Evolutionary conservation across 2,329 filamentous ascomycete species (phyloP).

Genomic region (Botryotinia convoluta): DNA sequence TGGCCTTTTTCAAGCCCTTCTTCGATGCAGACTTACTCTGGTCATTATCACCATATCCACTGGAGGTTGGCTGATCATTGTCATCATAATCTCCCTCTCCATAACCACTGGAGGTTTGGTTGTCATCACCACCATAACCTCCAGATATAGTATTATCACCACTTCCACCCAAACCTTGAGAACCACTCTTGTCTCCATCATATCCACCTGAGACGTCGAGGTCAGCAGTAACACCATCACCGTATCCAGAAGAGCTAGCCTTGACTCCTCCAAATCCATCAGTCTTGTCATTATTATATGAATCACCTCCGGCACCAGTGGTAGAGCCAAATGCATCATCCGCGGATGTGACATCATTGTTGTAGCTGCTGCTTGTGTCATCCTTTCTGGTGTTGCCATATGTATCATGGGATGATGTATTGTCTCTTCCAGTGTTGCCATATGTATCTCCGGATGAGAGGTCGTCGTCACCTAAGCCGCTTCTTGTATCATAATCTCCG

Average conservation of each 20-base stretch:
- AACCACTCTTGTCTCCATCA: background rate
- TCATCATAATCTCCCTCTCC: background rate
- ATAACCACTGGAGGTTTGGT: background rate
- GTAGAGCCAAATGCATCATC: background rate
- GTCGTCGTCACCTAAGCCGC: background rate
- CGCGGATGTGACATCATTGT: background rate
- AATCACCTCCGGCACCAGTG: background rate
- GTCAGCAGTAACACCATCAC: background rate
- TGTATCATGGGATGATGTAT: background rate
- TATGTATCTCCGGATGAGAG: background rate
- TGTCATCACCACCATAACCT: background rate
- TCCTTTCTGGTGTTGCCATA: background rate
- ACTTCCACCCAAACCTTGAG: background rate
- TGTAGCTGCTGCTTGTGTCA: background rate
- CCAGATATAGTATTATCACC: background rate
- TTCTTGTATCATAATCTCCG: background rate
- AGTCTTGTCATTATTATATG: background rate
- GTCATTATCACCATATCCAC: background rate
- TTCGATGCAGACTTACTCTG: slow-evolving; percentile 1
- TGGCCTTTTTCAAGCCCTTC: slow-evolving; percentile 9
- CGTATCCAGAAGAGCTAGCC: background rate
- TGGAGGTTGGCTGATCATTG: background rate
- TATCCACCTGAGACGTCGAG: background rate
- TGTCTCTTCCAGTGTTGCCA: background rate
- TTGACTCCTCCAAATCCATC: background rate